A percentile compares a stretch with the other conserved stretches of the same genome.
Conservation (phyloP, 179 eudicot species). For the Beta lomatogona region DNA sequence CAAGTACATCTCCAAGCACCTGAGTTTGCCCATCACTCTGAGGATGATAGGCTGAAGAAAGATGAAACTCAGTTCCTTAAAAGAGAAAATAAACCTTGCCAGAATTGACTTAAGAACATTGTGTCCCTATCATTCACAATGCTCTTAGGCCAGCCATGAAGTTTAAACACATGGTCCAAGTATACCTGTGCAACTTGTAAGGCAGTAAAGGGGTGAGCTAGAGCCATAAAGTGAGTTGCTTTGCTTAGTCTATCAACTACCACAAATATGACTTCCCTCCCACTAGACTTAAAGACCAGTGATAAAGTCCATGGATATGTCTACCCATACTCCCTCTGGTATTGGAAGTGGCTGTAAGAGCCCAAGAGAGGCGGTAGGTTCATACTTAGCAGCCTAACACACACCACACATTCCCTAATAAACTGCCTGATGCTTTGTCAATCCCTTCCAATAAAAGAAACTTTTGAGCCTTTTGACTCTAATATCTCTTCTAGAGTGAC, state of each 20-base stretch:
- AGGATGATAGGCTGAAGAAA: background rate
- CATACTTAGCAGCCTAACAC: background rate
- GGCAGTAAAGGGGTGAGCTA: background rate
- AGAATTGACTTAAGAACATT: background rate
- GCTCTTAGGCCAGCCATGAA: too few relatives aligned
- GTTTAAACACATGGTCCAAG: background rate
- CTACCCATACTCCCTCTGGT: background rate
- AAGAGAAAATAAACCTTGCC: background rate
- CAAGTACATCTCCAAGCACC: background rate
- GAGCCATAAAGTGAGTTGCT: background rate
- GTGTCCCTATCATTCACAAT: too few relatives aligned
- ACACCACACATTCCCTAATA: background rate
- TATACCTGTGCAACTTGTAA: background rate
- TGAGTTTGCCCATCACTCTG: background rate
- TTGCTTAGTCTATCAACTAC: background rate
- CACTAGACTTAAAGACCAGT: background rate
- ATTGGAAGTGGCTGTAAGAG: background rate
- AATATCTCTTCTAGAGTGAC: too few relatives aligned
- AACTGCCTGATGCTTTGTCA: background rate
- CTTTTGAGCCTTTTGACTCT: background rate
- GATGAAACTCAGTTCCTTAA: background rate
- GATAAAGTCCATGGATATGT: background rate
- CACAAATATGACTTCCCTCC: background rate
- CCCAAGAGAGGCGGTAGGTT: background rate
- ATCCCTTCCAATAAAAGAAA: background rate